Evolutionary conservation across 805 yeast genomes (phyloP), one percentile per base, ranked within the genome.

Genomic region (Candida fluviatilis): DNA sequence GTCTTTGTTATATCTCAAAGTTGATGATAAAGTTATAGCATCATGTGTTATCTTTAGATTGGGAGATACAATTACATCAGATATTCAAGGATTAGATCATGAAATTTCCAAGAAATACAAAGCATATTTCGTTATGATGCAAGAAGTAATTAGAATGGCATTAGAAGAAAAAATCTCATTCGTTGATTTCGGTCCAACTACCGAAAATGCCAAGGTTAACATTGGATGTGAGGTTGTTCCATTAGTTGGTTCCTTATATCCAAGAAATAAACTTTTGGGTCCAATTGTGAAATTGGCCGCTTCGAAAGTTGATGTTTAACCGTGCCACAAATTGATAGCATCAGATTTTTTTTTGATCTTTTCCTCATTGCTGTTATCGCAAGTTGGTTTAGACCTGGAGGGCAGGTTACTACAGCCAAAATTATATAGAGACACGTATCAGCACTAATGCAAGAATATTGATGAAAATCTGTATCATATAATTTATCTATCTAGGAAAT

Each of bases 121-220:
- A 41, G 72, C 71, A 3, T 68, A 68, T 41, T 68, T 68, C 49
- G 74, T 67, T 15, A 69, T 69, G 73, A 68, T 68, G 73, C 72
- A 68, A 48, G 59, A 63, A 31, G 66, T 67, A n/a, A 66, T 68
- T 18, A 50, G 52, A 16, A 64, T 66, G 13, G 74, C 71, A 0
- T 43, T 68, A 36, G 50, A 49, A 31, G 68, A 62, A 38, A 62
- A 63, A 7, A 51, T 58, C 18, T 45, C 52, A 23, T 68, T 68
- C 47, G 70, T 68, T 15, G 73, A 68, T 46, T 68, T 68, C 45
- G 74, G 73, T 3, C 74, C 73, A 3, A 68, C 74, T 7, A 68
- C 74, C 2, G 61, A 66, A 6, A 63, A 62, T 41, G 67, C 73
- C 11, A 68, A 68, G 47, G 50, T 58, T 39, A 69, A 64, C 28